Conservation (phyloP, 768 basidiomycete species). For the Chalciporus piperatus region DNA sequence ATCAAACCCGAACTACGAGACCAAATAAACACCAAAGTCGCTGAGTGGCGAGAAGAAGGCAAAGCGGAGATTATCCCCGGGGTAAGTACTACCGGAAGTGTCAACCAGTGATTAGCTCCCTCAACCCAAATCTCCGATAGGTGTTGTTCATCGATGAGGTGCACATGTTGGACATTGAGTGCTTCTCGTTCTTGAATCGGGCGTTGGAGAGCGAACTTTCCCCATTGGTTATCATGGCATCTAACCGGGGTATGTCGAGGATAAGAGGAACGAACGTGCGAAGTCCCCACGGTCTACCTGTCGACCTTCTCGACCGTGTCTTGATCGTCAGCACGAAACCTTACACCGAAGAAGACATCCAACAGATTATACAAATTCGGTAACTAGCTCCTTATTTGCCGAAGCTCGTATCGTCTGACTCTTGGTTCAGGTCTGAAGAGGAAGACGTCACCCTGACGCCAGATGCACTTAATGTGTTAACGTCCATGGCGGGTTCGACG, state of each 20-base stretch:
- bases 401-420: constrained; percentile 2
- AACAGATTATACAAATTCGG: constrained; percentile 92
- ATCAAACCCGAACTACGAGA: constrained; percentile 96
- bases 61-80: constrained; percentile 98
- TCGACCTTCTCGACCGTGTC: constrained; percentile 92
- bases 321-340: constrained; percentile 93
- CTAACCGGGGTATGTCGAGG: constrained; percentile 90
- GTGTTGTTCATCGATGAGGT: constrained; percentile 99
- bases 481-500: constrained; percentile 84
- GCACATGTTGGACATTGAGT: constrained; percentile 99
- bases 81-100: constrained; percentile 44
- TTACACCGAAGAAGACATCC: constrained; percentile 79
- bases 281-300: constrained; percentile 92
- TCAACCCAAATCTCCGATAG: constrained; percentile 35
- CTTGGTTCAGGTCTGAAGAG: constrained; percentile 70
- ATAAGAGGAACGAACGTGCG: constrained; percentile 95
- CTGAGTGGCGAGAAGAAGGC: constrained; percentile 97
- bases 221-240: constrained; percentile 97
- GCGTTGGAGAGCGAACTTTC: constrained; percentile 92
- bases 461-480: constrained; percentile 75
- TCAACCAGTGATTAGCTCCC: background rate
- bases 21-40: constrained; percentile 96
- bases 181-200: constrained; percentile 97
- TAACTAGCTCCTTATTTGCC: constrained; percentile 21
- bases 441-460: constrained; percentile 85